Evolutionary conservation across 257 asterid species (phyloP), one percentile per base, ranked within the genome.

Genomic region (Jasminum sambac): DNA sequence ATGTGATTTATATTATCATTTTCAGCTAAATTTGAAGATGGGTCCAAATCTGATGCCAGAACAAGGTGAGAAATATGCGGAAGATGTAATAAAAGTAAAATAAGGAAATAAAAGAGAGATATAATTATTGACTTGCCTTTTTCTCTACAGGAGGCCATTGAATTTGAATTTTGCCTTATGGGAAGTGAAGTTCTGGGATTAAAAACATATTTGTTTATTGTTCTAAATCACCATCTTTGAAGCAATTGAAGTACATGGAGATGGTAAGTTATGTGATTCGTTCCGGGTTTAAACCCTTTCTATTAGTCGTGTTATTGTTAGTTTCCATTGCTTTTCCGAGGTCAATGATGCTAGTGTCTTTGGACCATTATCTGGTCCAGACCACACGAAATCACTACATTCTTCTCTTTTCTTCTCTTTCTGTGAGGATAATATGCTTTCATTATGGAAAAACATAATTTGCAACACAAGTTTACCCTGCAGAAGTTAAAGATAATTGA

Each of bases 231-330:
- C n/a, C n/a, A n/a, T n/a, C n/a, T n/a, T n/a, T 86, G 83, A 93
- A 82, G 82, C 97, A 93, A 68, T 70, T 93, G 74, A 93, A 93
- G 82, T 93, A 87, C 74, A 59, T 84, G 38, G 95, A 93, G 79
- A 79, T 76, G 97, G 97, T 90, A 84, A 39, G 88, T 69, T 26
- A 42, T 48, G n/a, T 17, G 63, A 60, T 43, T 62, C 67, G 75
- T 19, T 11, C 43, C 8, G 7, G 23, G 55, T 65, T 60, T 21
- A 16, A 43, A 12, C 5, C 23, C 40, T 30, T 26, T 39, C 8
- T 38, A 23, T 34, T 60, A 25, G 34, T 26, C n/a, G n/a, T 17
- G 55, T 63, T 19, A 14, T 57, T 67, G 61, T n/a, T 46, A 34
- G 52, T 71, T 21, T 60, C 65, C 19, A 23, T 48, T 11, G 25